Base-by-base conservation (phyloP, 2,329 filamentous ascomycete genomes). In the Penicillium thymicola region DNA sequence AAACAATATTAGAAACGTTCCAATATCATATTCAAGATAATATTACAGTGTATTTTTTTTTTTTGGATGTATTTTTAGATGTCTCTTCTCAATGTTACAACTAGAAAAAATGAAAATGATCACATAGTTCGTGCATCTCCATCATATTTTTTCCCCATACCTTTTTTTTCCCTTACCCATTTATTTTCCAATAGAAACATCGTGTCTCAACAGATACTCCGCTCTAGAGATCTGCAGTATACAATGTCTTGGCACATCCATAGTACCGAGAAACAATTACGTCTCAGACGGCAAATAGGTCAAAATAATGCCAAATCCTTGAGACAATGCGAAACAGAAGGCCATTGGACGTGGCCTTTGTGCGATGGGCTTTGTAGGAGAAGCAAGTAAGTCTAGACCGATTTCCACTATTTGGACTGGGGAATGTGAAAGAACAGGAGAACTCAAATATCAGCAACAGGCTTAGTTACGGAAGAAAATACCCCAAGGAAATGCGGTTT, bases 231-330 rank as follows among this genome's bases (percentile, higher is more conserved):
- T 43, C 45, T 43, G 38, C 45, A 36, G 38, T 52, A 46, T 52
- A 52, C 23, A 36, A 52, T 46, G 48, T 56, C 48, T 52, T 56
- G 54, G 48, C 54, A 40, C 8, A 8, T 25, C 48, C 11, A 40
- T n/a, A 10, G 23, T 36, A 40, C 5, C 13, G 13, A 10, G 11
- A 49, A 27, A 10, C 16, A 18, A 41, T 41, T 21, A 5, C 47
- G 8, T 50, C 5, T 42, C 47, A 32, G 36, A 42, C 18, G 25
- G 8, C n/a, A 21, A 30, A 27, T 27, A 28, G 5, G 25, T 5
- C 18, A 32, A 42, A 32, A 2, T 2, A 30, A 32, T 23, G 8
- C 7, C 10, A 21, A 27, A 16, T 40, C 4, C 18, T 14, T 45
- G n/a, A 40, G 18, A 30, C 50, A 47, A 54, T 41, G 36, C 36